phyloP scores from a whole-genome alignment of 1,284 basidiomycete genomes.

The Apiotrichum mycotoxinovorans region DNA sequence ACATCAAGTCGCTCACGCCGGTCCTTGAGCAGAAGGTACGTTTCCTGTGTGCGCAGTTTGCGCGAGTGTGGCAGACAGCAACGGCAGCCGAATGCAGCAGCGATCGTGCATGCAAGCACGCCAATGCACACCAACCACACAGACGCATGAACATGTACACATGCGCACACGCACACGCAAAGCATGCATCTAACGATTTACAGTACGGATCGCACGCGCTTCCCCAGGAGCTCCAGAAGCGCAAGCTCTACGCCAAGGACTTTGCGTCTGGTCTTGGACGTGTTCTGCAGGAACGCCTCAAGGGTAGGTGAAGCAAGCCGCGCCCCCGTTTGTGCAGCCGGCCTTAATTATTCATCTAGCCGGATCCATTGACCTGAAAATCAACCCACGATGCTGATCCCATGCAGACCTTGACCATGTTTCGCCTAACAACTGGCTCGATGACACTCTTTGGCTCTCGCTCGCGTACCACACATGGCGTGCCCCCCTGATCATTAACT shows the following conservation, averaged over 20 bases:
- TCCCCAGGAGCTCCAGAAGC: slow-evolving; percentile 59
- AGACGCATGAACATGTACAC: slow-evolving; percentile 14
- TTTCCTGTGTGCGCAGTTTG: neutral
- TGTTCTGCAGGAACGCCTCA: slow-evolving; percentile 71
- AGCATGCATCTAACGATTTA: no score
- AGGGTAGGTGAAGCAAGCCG: slow-evolving; percentile 56
- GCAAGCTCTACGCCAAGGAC: slow-evolving; percentile 65
- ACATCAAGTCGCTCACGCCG: slow-evolving; percentile 75
- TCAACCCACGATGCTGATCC: neutral
- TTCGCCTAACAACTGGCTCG: slow-evolving; percentile 90
- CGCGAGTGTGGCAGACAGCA: neutral
- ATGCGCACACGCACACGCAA: no score
- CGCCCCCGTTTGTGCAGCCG: neutral
- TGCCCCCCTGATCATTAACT: slow-evolving; percentile 80
- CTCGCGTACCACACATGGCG: slow-evolving; percentile 89
- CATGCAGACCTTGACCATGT: slow-evolving; percentile 72
- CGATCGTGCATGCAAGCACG: no score
- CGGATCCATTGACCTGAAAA: slow-evolving; percentile 1
- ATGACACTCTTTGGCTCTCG: slow-evolving; percentile 90
- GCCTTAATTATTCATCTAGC: slow-evolving; percentile 1
- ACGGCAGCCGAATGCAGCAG: no score
- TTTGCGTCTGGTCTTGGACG: slow-evolving; percentile 71
- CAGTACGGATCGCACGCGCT: slow-evolving; percentile 58
- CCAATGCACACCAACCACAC: no score
- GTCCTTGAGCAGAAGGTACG: slow-evolving; percentile 70